Conservation (phyloP, 768 basidiomycete species). For the Albatrellus ellisii region DNA sequence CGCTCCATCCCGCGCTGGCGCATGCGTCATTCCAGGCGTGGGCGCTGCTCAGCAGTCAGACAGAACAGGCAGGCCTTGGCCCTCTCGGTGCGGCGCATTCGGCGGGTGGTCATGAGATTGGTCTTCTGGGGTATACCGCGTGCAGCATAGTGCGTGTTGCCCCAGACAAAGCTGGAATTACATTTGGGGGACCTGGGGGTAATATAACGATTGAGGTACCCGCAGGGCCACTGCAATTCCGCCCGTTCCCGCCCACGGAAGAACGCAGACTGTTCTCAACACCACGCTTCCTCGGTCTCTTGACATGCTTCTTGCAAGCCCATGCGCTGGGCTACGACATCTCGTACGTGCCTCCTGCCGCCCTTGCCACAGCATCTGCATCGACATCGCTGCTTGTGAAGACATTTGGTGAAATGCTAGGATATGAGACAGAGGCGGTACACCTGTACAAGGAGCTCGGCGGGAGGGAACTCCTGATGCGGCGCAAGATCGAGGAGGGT, state of each 20-base stretch:
- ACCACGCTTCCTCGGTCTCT: constrained; percentile 37
- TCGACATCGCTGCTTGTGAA: constrained; percentile 44
- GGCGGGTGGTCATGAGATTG: constrained; percentile 25
- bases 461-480: constrained; percentile 52
- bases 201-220: constrained; percentile 28
- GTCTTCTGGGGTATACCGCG: constrained; percentile 40
- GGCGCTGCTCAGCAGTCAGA: constrained; percentile 44
- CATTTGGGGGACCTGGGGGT: constrained; percentile 25
- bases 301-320: constrained; percentile 47
- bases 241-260: constrained; percentile 30
- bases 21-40: constrained; percentile 48
- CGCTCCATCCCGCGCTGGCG: constrained; percentile 44
- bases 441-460: constrained; percentile 62
- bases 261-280: constrained; percentile 31
- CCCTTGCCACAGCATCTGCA: constrained; percentile 46
- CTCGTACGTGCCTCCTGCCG: constrained; percentile 42
- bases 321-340: constrained; percentile 58
- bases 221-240: constrained; percentile 33
- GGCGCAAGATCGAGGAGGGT: constrained; percentile 40
- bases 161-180: constrained; percentile 27
- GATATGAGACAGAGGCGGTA: constrained; percentile 44
- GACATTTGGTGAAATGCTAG: constrained; percentile 41
- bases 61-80: constrained; percentile 40
- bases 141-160: constrained; percentile 27
- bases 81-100: constrained; percentile 34